Percentiles rank a stretch among this genome's conserved stretches.
Conservation (phyloP, 2,329 filamentous ascomycete genomes). For the Chrysoporthe cubensis region DNA sequence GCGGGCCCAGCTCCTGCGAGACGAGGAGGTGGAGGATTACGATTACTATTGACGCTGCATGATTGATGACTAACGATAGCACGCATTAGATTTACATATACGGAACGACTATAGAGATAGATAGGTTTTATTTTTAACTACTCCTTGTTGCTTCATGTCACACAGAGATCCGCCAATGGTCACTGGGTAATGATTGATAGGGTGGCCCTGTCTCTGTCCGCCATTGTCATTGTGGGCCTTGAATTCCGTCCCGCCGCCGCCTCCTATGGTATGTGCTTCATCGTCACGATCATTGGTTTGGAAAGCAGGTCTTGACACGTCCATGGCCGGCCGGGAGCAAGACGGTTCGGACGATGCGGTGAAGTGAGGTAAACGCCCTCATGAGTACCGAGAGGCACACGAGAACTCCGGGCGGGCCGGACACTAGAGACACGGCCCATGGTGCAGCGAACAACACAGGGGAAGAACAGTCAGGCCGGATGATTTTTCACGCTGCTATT, state of each 20-base stretch:
- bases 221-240: not conserved
- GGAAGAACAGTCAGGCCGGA: too few relatives aligned
- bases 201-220: not conserved
- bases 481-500: not conserved
- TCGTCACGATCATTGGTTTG: too few relatives aligned
- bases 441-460: too few relatives aligned
- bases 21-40: conserved; percentile 2
- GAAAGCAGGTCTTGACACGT: not conserved
- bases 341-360: not conserved
- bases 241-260: too few relatives aligned
- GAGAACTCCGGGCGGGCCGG: too few relatives aligned
- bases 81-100: not conserved
- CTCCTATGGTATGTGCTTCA: too few relatives aligned
- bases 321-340: not conserved
- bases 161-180: not conserved
- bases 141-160: not conserved
- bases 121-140: not conserved
- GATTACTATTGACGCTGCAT: conserved; percentile 8
- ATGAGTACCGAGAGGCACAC: too few relatives aligned
- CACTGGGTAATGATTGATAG: not conserved
- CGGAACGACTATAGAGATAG: not conserved
- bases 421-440: too few relatives aligned
- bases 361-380: too few relatives aligned
- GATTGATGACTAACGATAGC: conserved; percentile 12
- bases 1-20: conserved; percentile 19